These are phyloP conservation scores for Blastobotrys petasosporus DNA, from an alignment of 1,139 yeast genomes.

Conservation along the genomic window DNA sequence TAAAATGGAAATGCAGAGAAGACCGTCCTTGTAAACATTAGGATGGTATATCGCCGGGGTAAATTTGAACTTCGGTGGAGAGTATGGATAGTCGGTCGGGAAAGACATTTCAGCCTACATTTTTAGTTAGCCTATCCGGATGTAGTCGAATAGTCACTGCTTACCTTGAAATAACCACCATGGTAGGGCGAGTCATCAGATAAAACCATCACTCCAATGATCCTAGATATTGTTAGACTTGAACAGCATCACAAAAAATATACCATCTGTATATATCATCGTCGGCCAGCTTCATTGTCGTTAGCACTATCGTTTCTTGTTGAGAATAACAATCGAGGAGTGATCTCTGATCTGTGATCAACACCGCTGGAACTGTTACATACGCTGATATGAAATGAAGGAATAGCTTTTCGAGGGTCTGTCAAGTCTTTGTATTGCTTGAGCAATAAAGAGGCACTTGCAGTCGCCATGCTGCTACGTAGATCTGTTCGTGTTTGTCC, in stretches of 20 bases:
- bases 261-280: slow-evolving; percentile 80
- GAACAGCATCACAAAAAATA: slow-evolving; percentile 3
- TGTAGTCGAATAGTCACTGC: slow-evolving; percentile 6
- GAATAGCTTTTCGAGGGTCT: slow-evolving; percentile 87
- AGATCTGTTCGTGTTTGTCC: too few relatives aligned
- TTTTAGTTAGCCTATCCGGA: slow-evolving; percentile 3
- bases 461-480: slow-evolving; percentile 10
- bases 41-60: slow-evolving; percentile 96
- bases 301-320: background rate
- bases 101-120: slow-evolving; percentile 76
- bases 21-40: slow-evolving; percentile 87
- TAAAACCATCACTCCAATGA: slow-evolving; percentile 86
- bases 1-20: slow-evolving; percentile 84
- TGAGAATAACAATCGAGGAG: background rate
- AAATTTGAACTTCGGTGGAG: slow-evolving; percentile 88
- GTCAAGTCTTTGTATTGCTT: slow-evolving; percentile 93
- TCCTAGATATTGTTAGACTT: slow-evolving; percentile 37
- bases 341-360: background rate
- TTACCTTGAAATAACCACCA: slow-evolving; percentile 81
- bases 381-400: slow-evolving; percentile 74
- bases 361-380: slow-evolving; percentile 13
- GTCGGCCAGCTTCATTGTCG: slow-evolving; percentile 51
- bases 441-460: slow-evolving; percentile 61
- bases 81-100: slow-evolving; percentile 84
- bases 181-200: slow-evolving; percentile 86